These are phyloP conservation scores for Pontederia crassipes DNA, from an alignment of 176 grass and related monocot genomes.

Conservation along the genomic window DNA sequence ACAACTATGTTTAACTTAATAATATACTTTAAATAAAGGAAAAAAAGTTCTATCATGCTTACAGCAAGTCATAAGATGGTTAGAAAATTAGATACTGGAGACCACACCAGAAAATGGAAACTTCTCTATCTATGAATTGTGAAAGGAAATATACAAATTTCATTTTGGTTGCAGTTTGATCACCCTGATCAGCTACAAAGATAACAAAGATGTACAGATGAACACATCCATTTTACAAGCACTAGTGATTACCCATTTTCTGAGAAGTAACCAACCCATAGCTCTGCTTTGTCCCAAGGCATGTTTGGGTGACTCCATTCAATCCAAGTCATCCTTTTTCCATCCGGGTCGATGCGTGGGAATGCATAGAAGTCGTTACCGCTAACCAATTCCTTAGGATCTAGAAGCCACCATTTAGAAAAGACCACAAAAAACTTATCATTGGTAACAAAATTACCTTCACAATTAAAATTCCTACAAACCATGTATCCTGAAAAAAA, in stretches of 20 bases:
- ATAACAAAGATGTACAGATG: constrained; percentile 14
- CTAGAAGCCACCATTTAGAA: constrained; percentile 31
- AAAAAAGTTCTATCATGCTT: no score
- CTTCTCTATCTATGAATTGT: no score
- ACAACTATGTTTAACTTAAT: no score
- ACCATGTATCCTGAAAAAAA: no score
- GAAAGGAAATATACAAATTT: no score
- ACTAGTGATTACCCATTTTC: constrained; percentile 51
- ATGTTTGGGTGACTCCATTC: constrained; percentile 92
- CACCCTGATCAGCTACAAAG: constrained; percentile 2
- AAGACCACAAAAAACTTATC: constrained; percentile 6
- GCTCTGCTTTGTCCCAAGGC: constrained; percentile 91
- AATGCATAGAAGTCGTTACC: constrained; percentile 95
- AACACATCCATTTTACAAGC: constrained; percentile 6
- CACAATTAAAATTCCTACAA: no score
- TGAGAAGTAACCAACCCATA: constrained; percentile 83
- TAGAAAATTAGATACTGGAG: no score
- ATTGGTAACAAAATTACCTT: no score
- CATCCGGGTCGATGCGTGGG: constrained; percentile 71
- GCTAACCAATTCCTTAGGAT: constrained; percentile 61
- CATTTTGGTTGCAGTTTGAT: no score
- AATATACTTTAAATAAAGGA: no score
- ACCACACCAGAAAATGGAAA: no score
- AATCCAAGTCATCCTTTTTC: constrained; percentile 75
- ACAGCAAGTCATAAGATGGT: no score